Evolutionary conservation across 2,329 filamentous ascomycete species (phyloP).

Genomic region (Capronia americana): DNA sequence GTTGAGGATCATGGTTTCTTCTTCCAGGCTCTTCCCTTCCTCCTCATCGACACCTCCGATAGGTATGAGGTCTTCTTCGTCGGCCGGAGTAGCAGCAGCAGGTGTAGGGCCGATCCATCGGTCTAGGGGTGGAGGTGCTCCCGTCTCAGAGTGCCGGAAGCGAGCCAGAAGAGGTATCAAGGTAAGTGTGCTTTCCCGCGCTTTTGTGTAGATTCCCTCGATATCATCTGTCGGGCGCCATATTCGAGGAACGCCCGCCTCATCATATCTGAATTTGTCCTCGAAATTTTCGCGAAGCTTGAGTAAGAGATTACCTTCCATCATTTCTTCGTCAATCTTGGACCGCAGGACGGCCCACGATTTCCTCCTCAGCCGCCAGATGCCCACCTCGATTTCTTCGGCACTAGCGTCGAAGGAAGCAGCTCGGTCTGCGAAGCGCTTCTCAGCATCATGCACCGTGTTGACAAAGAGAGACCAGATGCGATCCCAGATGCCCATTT

Average conservation of each 20-base stretch:
- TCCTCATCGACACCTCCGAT: slow-evolving; percentile 96
- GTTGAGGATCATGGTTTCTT: slow-evolving; percentile 93
- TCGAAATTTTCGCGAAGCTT: slow-evolving; percentile 99
- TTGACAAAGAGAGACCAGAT: slow-evolving; percentile 87
- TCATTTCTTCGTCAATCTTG: slow-evolving; percentile 95
- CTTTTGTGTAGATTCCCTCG: slow-evolving; percentile 90
- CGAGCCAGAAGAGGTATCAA: slow-evolving; percentile 87
- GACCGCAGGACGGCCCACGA: slow-evolving; percentile 89
- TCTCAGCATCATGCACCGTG: slow-evolving; percentile 84
- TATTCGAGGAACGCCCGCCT: slow-evolving; percentile 90
- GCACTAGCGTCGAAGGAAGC: slow-evolving; percentile 91
- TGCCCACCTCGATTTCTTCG: slow-evolving; percentile 87
- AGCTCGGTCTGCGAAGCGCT: slow-evolving; percentile 83
- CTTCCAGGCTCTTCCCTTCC: slow-evolving; percentile 90
- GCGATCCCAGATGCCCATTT: slow-evolving; percentile 93
- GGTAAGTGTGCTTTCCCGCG: slow-evolving; percentile 87
- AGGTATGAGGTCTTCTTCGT: slow-evolving; percentile 86
- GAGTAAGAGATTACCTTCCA: slow-evolving; percentile 93
- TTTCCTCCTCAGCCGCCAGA: slow-evolving; percentile 92
- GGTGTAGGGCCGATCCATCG: slow-evolving; percentile 83
- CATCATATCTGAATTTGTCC: slow-evolving; percentile 98
- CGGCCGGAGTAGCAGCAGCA: slow-evolving; percentile 73
- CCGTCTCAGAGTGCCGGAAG: slow-evolving; percentile 79
- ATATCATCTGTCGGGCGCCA: slow-evolving; percentile 98
- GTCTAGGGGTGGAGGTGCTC: slow-evolving; percentile 76